Conservation (phyloP, 345 rosid species). For the Eucalyptus curtisii region DNA sequence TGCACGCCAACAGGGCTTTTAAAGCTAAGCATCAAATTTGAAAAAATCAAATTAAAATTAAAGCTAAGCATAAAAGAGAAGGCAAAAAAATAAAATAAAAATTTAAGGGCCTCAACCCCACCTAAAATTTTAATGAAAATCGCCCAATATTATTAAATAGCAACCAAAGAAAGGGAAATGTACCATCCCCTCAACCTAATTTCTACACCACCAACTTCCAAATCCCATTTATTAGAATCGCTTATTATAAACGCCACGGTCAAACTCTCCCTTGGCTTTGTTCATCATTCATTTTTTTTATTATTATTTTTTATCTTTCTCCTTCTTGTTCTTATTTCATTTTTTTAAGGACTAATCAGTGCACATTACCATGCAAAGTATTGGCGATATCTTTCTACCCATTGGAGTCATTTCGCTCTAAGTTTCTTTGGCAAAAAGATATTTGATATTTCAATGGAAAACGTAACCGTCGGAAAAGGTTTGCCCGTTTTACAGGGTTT, state of each 20-base stretch:
- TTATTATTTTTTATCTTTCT: neutral
- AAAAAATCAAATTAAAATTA: neutral
- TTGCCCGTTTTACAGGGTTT: neutral
- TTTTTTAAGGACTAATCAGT: neutral
- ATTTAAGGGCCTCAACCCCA: conserved; percentile 21
- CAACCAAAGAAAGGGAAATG: conserved; percentile 33
- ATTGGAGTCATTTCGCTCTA: neutral
- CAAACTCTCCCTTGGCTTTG: neutral
- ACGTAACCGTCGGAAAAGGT: neutral
- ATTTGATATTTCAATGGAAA: neutral
- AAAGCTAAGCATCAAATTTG: neutral
- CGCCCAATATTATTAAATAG: conserved; percentile 48
- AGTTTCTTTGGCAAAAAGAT: neutral
- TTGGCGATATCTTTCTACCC: neutral
- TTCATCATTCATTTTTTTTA: neutral
- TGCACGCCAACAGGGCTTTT: neutral
- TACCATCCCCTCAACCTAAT: conserved; percentile 7
- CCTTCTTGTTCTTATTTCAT: neutral
- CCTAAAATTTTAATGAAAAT: conserved; percentile 41
- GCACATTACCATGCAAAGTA: neutral
- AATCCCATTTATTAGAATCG: neutral
- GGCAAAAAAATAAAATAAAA: neutral
- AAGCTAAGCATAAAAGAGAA: neutral
- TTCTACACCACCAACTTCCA: neutral
- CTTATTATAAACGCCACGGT: neutral